Conservation (phyloP, 2,329 filamentous ascomycete genomes). For the Paraconiothyrium sp. region DNA sequence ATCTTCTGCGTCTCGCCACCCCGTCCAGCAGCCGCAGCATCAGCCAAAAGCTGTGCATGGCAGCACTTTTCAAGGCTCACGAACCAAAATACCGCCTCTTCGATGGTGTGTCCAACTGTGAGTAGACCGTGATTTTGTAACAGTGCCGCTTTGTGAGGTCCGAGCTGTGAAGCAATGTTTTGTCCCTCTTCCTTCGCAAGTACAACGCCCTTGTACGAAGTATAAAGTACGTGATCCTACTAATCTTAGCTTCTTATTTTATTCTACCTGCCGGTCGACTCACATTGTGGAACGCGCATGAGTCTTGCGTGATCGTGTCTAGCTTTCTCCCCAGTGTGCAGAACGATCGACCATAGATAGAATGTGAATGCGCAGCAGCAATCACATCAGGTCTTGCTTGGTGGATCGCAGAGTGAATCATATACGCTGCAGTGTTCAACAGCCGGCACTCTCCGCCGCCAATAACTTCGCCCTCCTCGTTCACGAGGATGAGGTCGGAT, state of each 20-base stretch:
- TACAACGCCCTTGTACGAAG: constrained; percentile 63
- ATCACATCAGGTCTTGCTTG: constrained; percentile 67
- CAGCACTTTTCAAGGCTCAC: constrained; percentile 64
- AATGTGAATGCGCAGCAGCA: constrained; percentile 68
- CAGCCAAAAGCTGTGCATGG: constrained; percentile 62
- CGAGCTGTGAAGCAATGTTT: constrained; percentile 60
- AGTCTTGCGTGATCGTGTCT: constrained; percentile 68
- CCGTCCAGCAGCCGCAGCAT: constrained; percentile 66
- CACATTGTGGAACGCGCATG: constrained; percentile 61
- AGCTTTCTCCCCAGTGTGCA: constrained; percentile 67
- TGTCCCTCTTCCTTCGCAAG: constrained; percentile 63
- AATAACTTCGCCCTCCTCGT: constrained; percentile 68
- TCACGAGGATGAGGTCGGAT: constrained; percentile 73
- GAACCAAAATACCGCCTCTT: constrained; percentile 65
- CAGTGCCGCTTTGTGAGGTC: constrained; percentile 61
- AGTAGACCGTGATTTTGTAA: constrained; percentile 65
- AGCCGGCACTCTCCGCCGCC: constrained; percentile 63
- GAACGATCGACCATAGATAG: constrained; percentile 69
- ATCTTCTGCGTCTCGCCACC: constrained; percentile 74
- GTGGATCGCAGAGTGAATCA: constrained; percentile 69
- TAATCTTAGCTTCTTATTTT: neutral
- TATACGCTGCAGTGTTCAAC: constrained; percentile 61
- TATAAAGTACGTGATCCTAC: constrained; percentile 64
- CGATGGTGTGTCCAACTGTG: constrained; percentile 60
- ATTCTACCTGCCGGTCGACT: neutral